Conservation (phyloP, 495 filamentous ascomycete species). For the Lentithecium fluviatile region DNA sequence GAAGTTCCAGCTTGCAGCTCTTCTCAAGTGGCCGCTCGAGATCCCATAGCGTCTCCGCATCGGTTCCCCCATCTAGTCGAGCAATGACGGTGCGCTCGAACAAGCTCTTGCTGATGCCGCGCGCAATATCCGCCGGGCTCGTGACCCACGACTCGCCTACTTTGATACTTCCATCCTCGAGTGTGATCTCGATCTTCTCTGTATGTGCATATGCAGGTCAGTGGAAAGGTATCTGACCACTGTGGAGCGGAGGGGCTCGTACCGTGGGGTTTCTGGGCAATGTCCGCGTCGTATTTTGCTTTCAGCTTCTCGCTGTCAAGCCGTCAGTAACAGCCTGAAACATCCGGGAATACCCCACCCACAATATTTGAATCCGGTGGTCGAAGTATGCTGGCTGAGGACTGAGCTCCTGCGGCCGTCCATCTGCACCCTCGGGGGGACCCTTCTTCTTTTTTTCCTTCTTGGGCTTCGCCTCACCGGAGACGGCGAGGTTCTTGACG, state of each 20-base stretch:
- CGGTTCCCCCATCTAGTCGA: conserved; percentile 66
- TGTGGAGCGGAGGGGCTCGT: conserved; percentile 1
- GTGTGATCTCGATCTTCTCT: conserved; percentile 63
- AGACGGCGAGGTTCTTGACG: conserved; percentile 52
- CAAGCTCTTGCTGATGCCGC: conserved; percentile 65
- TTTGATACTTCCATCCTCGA: conserved; percentile 61
- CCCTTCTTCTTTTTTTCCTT: conserved; percentile 54
- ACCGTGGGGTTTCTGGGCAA: conserved; percentile 59
- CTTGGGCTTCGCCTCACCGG: conserved; percentile 40
- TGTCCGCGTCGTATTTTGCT: conserved; percentile 72
- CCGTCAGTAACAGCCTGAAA: background rate
- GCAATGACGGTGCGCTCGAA: conserved; percentile 77
- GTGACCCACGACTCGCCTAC: conserved; percentile 70
- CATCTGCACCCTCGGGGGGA: conserved; percentile 45
- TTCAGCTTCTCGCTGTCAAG: conserved; percentile 65
- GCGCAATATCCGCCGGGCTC: conserved; percentile 64
- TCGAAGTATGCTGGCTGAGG: conserved; percentile 77
- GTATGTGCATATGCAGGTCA: background rate
- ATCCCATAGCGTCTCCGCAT: conserved; percentile 68
- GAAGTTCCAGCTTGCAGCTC: conserved; percentile 71
- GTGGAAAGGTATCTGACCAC: background rate
- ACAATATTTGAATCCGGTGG: conserved; percentile 78
- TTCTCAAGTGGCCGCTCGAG: conserved; percentile 82
- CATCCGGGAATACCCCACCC: background rate
- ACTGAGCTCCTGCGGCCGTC: conserved; percentile 56